These are phyloP conservation scores for Coccomyxa sp. DNA, from an alignment of 139 green algal genomes.

Conservation along the genomic window DNA sequence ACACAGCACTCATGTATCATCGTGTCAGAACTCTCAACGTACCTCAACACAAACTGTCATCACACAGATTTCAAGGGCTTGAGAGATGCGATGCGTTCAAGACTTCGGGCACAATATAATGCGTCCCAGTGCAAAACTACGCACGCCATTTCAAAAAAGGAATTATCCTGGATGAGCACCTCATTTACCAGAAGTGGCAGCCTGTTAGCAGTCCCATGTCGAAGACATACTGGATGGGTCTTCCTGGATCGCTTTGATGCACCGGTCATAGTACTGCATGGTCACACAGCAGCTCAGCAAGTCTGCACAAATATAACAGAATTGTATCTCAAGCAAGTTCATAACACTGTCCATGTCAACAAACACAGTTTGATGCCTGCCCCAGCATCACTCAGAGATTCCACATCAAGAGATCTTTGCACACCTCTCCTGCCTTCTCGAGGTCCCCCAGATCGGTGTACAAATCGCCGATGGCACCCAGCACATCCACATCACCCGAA, in stretches of 20 bases:
- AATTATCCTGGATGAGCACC: too few relatives aligned
- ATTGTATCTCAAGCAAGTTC: neutral
- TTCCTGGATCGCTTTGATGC: constrained; percentile 27
- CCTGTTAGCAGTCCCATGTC: constrained; percentile 4
- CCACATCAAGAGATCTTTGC: neutral
- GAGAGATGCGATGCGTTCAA: too few relatives aligned
- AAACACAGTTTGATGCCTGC: neutral
- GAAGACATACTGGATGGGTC: neutral
- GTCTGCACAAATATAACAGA: neutral
- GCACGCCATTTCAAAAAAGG: too few relatives aligned
- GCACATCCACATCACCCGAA: constrained; percentile 24
- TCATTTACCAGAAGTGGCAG: too few relatives aligned
- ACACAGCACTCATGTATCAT: too few relatives aligned
- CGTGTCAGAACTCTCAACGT: too few relatives aligned
- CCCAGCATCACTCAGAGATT: neutral
- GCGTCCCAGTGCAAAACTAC: too few relatives aligned
- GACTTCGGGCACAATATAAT: too few relatives aligned
- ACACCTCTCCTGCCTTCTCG: constrained; percentile 21
- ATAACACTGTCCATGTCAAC: neutral
- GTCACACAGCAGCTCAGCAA: neutral
- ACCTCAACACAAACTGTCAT: too few relatives aligned
- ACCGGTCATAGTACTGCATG: constrained; percentile 35
- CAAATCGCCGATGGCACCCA: constrained; percentile 37
- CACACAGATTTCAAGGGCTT: too few relatives aligned
- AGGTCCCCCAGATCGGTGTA: constrained; percentile 35